Evolutionary conservation across 768 basidiomycete species (phyloP), one percentile per base, ranked within the genome.

Genomic region (Termitomyces sp.): DNA sequence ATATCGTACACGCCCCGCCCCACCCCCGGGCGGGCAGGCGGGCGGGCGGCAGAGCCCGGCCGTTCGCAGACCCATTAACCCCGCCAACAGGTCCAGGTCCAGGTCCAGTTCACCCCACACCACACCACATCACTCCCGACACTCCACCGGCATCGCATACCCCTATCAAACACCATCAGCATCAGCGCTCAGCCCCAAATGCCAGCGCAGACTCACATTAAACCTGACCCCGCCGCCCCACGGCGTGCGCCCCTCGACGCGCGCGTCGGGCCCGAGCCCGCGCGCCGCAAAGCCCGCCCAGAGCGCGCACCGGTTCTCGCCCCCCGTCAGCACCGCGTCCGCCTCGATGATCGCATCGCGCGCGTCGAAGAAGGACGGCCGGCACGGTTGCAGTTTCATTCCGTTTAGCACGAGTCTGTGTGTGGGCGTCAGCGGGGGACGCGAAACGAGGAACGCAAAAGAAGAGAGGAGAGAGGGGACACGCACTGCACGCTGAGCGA

Each of bases 311-410:
- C 79, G 76, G 79, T 99, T 99, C 82, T 94, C 92, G 3, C 96
- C 96, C 15, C 86, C 91, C 3, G 96, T 98, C 58, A 97, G 80
- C 45, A 90, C 73, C 69, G 92, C 77, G 70, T 98, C 96, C 22
- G 96, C 94, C 63, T 92, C 86, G 62, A 96, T 84, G 70, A 96
- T 94, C 16, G 93, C 91, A 69, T 88, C 86, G 59, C 94, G 85
- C 18, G 94, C 90, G 56, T 94, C 86, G 66, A 94, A 90, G 86
- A 96, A 95, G 47, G 78, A 81, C 20, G 96, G 96, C 28, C 88
- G 81, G 75, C 96, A 99, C 4, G 87, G 85, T 69, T 98, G 95
- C 45, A 97, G 76, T 80, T 98, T 98, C 94, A 99, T 96, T 10
- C 81, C 94, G 68, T 88, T 87, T 29, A 98, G 55, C 44, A 97